Conservation (phyloP, 176 grass and related monocot genomes). For the Carex parvula region DNA sequence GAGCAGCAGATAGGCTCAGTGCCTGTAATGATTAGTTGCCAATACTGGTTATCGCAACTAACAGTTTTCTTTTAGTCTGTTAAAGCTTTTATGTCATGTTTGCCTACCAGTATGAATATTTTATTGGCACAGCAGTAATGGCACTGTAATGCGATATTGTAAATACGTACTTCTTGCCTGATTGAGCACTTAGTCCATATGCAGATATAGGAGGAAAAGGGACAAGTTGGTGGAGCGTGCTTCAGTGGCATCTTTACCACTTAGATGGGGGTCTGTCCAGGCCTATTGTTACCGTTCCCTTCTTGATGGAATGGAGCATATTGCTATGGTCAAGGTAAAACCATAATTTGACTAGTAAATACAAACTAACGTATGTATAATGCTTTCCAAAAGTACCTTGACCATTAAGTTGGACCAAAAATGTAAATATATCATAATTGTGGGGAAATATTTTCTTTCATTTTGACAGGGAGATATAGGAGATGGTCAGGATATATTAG, state of each 20-base stretch:
- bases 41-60: background rate
- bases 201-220: slow-evolving; percentile 94
- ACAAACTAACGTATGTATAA: background rate
- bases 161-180: background rate
- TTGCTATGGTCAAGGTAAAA: slow-evolving; percentile 97
- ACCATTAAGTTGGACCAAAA: background rate
- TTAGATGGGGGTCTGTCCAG: slow-evolving; percentile 70
- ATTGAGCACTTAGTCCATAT: slow-evolving; percentile 10
- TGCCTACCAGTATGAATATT: background rate
- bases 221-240: slow-evolving; percentile 85
- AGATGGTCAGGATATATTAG: slow-evolving; percentile 83
- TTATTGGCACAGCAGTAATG: slow-evolving; percentile 5
- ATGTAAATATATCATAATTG: slow-evolving; percentile 14
- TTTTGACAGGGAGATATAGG: slow-evolving; percentile 86
- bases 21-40: background rate
- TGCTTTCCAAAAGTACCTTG: slow-evolving; percentile 9
- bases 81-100: background rate
- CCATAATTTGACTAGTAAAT: slow-evolving; percentile 9
- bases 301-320: slow-evolving; percentile 97
- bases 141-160: slow-evolving; percentile 24
- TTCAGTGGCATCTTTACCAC: slow-evolving; percentile 73
- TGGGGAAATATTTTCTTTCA: slow-evolving; percentile 2
- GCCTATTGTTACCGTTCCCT: slow-evolving; percentile 76
- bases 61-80: background rate
- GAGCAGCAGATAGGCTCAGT: background rate